A percentile compares a stretch with the other conserved stretches of the same genome.
phyloP scores from a whole-genome alignment of 2,329 filamentous ascomycete species.

The Waltergamsia citrina region DNA sequence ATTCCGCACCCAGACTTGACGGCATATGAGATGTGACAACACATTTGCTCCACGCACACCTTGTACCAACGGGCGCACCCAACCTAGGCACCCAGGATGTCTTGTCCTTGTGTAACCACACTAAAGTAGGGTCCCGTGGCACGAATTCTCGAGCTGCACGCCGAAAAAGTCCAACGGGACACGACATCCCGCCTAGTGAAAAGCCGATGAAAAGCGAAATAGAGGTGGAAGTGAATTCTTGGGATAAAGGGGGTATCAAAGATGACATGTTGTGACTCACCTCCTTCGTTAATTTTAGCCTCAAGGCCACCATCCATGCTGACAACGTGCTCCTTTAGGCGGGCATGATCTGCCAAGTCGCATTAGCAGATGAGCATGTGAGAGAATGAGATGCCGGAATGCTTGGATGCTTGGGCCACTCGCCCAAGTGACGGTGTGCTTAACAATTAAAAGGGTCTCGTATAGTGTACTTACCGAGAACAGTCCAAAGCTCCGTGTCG shows the following conservation, averaged over 20 bases:
- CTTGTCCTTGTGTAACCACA: background rate
- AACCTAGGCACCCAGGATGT: background rate
- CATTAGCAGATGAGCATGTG: conserved; percentile 8
- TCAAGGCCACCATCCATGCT: conserved; percentile 86
- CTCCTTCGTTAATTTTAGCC: conserved; percentile 86
- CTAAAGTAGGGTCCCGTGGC: background rate
- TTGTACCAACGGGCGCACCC: too few relatives aligned
- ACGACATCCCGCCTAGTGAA: background rate
- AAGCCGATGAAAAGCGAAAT: conserved; percentile 15
- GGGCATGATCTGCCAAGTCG: conserved; percentile 64
- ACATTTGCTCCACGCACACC: background rate
- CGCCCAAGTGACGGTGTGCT: background rate
- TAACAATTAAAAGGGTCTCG: background rate
- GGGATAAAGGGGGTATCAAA: conserved; percentile 15
- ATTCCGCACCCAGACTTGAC: conserved; percentile 6
- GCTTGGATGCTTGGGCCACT: background rate
- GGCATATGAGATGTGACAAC: conserved; percentile 2
- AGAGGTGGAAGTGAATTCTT: conserved; percentile 9
- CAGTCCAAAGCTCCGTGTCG: conserved; percentile 95
- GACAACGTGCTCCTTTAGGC: conserved; percentile 81
- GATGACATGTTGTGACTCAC: conserved; percentile 41
- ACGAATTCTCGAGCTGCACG: background rate
- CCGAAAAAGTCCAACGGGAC: background rate
- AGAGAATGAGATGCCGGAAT: background rate
- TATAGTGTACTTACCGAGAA: conserved; percentile 62